phyloP scores from a whole-genome alignment of 2,329 filamentous ascomycete species.

The Colletotrichum liriopes region DNA sequence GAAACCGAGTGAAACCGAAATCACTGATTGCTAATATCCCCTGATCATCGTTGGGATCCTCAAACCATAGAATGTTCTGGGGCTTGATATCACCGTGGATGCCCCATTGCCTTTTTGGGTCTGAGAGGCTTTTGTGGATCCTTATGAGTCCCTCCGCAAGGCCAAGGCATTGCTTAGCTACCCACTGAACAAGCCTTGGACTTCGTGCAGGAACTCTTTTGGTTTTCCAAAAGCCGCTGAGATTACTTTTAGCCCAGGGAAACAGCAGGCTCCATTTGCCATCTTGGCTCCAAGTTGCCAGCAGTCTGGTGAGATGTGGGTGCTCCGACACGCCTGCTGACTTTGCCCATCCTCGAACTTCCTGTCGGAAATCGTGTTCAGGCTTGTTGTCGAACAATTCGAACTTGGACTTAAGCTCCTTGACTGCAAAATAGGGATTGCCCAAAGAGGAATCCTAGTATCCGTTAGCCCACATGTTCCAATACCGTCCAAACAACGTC shows the following conservation, averaged over 20 bases:
- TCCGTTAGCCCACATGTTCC: not conserved
- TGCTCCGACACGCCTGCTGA: not conserved
- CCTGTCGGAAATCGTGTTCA: not conserved
- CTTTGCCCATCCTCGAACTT: not conserved
- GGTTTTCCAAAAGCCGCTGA: slow-evolving; percentile 30
- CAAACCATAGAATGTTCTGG: slow-evolving; percentile 31
- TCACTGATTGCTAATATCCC: slow-evolving; percentile 13
- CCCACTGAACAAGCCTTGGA: slow-evolving; percentile 13
- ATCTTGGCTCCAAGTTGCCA: slow-evolving; percentile 39
- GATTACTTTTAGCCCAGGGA: slow-evolving; percentile 41
- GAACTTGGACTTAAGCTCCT: not conserved
- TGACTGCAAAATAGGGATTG: not conserved
- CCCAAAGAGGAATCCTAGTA: not conserved
- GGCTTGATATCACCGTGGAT: slow-evolving; percentile 36
- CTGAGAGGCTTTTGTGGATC: not conserved
- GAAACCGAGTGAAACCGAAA: slow-evolving; percentile 14
- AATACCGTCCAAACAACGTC: no score
- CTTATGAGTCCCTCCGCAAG: slow-evolving; percentile 28
- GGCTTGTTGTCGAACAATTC: not conserved
- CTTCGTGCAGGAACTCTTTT: no score
- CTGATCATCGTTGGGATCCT: not conserved
- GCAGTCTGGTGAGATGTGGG: slow-evolving; percentile 33
- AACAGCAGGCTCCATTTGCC: slow-evolving; percentile 40
- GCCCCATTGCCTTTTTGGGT: not conserved
- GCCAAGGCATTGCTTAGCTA: slow-evolving; percentile 37